A percentile compares a stretch with the other conserved stretches of the same genome.
These are phyloP conservation scores for Taiozyma sp. DNA, from an alignment of 1,139 yeast species.

Conservation along the genomic window DNA sequence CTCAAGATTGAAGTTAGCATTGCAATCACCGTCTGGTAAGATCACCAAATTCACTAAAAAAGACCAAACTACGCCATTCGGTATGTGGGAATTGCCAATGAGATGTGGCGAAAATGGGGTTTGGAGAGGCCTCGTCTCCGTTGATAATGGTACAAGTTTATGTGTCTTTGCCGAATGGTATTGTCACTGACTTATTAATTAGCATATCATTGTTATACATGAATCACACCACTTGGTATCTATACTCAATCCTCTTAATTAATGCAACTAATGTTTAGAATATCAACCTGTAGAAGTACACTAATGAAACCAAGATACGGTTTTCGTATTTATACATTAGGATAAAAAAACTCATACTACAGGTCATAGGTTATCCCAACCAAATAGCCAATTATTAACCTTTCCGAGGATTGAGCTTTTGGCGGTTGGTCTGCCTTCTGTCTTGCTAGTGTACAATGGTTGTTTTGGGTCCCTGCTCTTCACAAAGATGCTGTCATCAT, in stretches of 20 bases:
- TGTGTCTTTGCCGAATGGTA: conserved; percentile 92
- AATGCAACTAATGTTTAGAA: background rate
- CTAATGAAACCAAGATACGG: background rate
- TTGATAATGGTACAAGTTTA: conserved; percentile 81
- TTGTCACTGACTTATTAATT: conserved; percentile 33
- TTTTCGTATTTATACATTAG: background rate
- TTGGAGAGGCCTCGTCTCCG: conserved; percentile 80
- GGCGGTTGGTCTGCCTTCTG: conserved; percentile 12
- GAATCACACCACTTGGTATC: background rate
- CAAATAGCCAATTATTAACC: conserved; percentile 42
- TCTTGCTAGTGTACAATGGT: conserved; percentile 24
- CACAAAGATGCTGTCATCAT: conserved; percentile 29
- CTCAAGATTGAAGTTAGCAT: conserved; percentile 46
- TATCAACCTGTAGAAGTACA: background rate
- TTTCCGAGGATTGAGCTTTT: conserved; percentile 24
- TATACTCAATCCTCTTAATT: background rate
- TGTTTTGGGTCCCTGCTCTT: conserved; percentile 28
- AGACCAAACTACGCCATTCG: conserved; percentile 41
- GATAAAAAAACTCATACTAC: background rate
- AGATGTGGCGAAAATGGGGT: conserved; percentile 68
- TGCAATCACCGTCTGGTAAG: conserved; percentile 84
- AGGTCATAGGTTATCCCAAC: conserved; percentile 47
- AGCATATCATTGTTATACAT: background rate
- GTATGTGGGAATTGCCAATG: conserved; percentile 54
- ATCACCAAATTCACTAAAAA: conserved; percentile 54